phyloP scores from a whole-genome alignment of 768 basidiomycete species.

The Phaeotremella fagi region DNA sequence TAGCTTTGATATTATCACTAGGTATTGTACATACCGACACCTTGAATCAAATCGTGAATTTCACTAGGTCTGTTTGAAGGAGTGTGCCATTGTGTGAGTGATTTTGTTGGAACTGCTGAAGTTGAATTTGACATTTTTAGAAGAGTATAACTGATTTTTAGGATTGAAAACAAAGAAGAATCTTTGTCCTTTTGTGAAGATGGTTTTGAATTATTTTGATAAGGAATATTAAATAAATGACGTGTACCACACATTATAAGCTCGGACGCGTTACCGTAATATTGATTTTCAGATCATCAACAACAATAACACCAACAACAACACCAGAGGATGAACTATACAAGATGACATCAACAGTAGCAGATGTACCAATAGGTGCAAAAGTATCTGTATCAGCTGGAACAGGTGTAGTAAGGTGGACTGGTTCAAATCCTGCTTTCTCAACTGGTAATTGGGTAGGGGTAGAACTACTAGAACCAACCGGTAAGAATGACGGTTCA shows the following conservation, averaged over 20 bases:
- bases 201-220: too few species aligned
- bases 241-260: background rate
- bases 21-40: constrained; percentile 40
- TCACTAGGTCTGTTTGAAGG: constrained; percentile 76
- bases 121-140: constrained; percentile 5
- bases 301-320: background rate
- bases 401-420: constrained; percentile 78
- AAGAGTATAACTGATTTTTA: background rate
- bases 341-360: constrained; percentile 32
- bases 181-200: background rate
- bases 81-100: constrained; percentile 43
- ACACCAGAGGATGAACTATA: background rate
- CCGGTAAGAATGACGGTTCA: constrained; percentile 93
- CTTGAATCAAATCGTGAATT: constrained; percentile 68
- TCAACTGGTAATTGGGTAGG: constrained; percentile 91
- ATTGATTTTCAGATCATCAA: background rate
- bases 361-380: constrained; percentile 58
- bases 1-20: background rate
- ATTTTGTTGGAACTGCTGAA: constrained; percentile 31
- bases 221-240: too few species aligned
- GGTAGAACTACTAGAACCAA: constrained; percentile 66
- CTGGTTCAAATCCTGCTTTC: constrained; percentile 70
- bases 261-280: background rate
- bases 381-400: constrained; percentile 77
- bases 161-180: background rate